phyloP scores from a whole-genome alignment of 2,329 filamentous ascomycete genomes.

The Venturia carpophila region DNA sequence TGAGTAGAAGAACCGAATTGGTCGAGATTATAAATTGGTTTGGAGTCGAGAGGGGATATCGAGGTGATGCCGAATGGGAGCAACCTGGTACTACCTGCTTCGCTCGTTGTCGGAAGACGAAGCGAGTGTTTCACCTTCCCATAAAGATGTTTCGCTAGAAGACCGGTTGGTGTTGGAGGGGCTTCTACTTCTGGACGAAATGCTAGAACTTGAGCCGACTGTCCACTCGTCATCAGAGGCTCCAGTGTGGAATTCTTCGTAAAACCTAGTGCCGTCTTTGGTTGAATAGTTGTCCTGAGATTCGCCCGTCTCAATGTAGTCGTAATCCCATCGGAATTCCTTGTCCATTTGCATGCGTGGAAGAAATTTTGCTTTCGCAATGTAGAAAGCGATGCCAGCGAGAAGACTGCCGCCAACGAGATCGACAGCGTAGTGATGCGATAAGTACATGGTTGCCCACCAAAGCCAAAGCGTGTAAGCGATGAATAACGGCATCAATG shows the following conservation, averaged over 20 bases:
- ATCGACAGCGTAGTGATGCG: constrained; percentile 94
- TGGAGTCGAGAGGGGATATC: background rate
- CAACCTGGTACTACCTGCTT: constrained; percentile 9
- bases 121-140: constrained; percentile 20
- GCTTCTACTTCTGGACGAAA: constrained; percentile 57
- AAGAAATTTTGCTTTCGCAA: constrained; percentile 70
- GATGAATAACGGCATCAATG: constrained; percentile 69
- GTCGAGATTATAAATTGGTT: background rate
- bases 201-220: constrained; percentile 70
- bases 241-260: constrained; percentile 41
- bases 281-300: constrained; percentile 45
- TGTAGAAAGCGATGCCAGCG: constrained; percentile 72
- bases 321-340: constrained; percentile 87
- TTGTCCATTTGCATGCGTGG: constrained; percentile 79
- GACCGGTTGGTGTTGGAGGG: constrained; percentile 34
- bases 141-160: constrained; percentile 19
- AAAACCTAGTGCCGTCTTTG: constrained; percentile 35
- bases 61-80: background rate
- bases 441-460: constrained; percentile 98
- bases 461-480: constrained; percentile 87
- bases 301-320: constrained; percentile 82
- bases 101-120: constrained; percentile 13
- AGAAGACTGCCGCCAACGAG: constrained; percentile 73
- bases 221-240: constrained; percentile 79
- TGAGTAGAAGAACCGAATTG: background rate